These are phyloP conservation scores for Protomyces lactucae-debilis DNA, from an alignment of 1,139 yeast species.

Conservation along the genomic window DNA sequence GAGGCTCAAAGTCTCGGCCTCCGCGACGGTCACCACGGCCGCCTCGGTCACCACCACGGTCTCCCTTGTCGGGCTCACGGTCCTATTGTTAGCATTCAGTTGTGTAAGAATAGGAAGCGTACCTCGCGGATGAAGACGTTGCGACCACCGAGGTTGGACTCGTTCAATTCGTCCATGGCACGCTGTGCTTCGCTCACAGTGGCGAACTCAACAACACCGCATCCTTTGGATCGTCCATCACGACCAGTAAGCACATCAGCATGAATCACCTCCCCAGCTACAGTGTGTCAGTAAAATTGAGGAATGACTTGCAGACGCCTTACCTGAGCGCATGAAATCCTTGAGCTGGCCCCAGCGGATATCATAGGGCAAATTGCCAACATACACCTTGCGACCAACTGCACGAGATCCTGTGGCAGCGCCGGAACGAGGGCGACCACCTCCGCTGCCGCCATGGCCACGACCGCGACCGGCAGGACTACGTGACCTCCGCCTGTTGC, in stretches of 20 bases:
- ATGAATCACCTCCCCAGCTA: constrained; percentile 66
- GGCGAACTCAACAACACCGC: constrained; percentile 74
- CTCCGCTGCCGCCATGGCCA: constrained; percentile 1
- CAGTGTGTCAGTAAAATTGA: neutral
- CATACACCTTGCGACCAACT: constrained; percentile 45
- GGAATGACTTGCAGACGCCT: neutral
- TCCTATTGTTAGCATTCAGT: constrained; percentile 36
- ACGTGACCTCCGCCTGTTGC: constrained; percentile 16
- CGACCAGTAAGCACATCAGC: constrained; percentile 83
- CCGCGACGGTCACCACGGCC: constrained; percentile 24
- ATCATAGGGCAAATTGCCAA: constrained; percentile 60
- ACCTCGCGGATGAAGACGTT: constrained; percentile 87
- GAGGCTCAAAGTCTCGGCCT: constrained; percentile 7
- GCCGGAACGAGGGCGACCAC: neutral
- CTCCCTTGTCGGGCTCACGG: constrained; percentile 40
- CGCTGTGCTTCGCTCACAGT: constrained; percentile 61
- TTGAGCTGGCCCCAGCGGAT: constrained; percentile 58
- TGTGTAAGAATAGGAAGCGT: neutral
- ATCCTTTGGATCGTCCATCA: constrained; percentile 77
- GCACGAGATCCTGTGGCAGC: constrained; percentile 26
- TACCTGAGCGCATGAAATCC: constrained; percentile 55
- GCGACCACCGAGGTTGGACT: constrained; percentile 65
- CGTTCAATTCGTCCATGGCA: constrained; percentile 71
- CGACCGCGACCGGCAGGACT: constrained; percentile 9
- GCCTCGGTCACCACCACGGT: constrained; percentile 15